phyloP scores from a whole-genome alignment of 495 filamentous ascomycete genomes.

The Lophiotrema nucula region DNA sequence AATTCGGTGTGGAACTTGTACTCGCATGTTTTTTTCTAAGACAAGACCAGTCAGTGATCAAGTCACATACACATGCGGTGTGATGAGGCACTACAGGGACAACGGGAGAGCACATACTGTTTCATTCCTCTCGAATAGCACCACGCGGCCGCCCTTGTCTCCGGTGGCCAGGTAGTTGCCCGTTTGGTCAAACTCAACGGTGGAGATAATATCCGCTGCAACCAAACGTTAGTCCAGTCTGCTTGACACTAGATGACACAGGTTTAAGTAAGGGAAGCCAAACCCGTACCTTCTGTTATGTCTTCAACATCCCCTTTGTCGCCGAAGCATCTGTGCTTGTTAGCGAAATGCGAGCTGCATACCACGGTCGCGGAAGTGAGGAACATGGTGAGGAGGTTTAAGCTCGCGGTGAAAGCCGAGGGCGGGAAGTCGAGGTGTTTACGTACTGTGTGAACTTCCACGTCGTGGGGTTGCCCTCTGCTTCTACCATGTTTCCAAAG shows the following conservation, averaged over 20 bases:
- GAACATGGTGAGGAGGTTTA: too few relatives aligned
- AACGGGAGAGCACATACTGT: slow-evolving; percentile 60
- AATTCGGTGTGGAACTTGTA: slow-evolving; percentile 99
- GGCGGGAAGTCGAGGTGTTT: not conserved
- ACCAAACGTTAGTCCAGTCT: slow-evolving; percentile 4
- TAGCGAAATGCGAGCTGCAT: not conserved
- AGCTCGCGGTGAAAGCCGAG: not conserved
- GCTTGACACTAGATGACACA: too few relatives aligned
- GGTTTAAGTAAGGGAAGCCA: too few relatives aligned
- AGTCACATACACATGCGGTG: not conserved
- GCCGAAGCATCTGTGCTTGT: slow-evolving; percentile 79
- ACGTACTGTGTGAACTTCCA: slow-evolving; percentile 99
- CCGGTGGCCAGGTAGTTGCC: slow-evolving; percentile 97
- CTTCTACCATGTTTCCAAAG: slow-evolving; percentile 83
- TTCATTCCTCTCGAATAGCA: slow-evolving; percentile 96
- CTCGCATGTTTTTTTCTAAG: slow-evolving; percentile 99
- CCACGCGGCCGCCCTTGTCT: slow-evolving; percentile 95
- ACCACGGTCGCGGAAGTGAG: not conserved
- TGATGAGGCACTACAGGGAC: not conserved
- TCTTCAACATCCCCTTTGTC: slow-evolving; percentile 99
- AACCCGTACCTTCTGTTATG: slow-evolving; percentile 87
- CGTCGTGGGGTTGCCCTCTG: slow-evolving; percentile 86
- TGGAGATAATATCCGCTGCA: slow-evolving; percentile 97
- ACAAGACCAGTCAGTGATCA: not conserved
- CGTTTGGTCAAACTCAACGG: slow-evolving; percentile 98